Conservation (phyloP, 495 filamentous ascomycete genomes). For the Penicillium paxilli region DNA sequence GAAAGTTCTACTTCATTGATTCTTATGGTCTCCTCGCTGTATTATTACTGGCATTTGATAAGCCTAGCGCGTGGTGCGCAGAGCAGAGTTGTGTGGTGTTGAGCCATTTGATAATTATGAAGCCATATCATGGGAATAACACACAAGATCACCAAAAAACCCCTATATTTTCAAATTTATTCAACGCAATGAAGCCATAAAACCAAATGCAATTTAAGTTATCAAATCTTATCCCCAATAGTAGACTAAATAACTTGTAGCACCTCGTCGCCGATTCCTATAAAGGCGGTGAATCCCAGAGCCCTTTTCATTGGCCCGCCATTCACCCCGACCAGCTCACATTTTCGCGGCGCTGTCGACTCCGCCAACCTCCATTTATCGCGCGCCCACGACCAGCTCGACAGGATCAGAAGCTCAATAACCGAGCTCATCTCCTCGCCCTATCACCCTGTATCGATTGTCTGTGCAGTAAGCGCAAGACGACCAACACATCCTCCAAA, state of each 20-base stretch:
- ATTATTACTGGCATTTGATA: slow-evolving; percentile 10
- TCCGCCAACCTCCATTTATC: slow-evolving; percentile 14
- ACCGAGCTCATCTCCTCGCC: slow-evolving; percentile 4
- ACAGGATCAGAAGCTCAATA: slow-evolving; percentile 6
- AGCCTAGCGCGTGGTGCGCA: not conserved
- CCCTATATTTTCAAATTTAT: too few species aligned
- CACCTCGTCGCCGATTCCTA: not conserved
- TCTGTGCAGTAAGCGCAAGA: not conserved
- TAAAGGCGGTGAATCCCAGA: slow-evolving; percentile 30
- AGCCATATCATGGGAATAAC: not conserved
- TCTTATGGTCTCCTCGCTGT: slow-evolving; percentile 5
- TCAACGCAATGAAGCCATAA: too few species aligned
- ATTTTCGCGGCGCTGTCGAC: slow-evolving; percentile 35
- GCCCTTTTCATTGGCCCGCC: slow-evolving; percentile 23
- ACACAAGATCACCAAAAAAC: too few species aligned
- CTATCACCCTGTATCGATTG: not conserved
- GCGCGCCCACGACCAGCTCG: slow-evolving; percentile 15
- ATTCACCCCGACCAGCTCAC: slow-evolving; percentile 30
- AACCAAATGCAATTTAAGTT: not conserved
- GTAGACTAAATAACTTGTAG: too few species aligned
- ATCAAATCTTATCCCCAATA: not conserved
- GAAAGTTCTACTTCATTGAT: too few species aligned
- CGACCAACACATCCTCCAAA: slow-evolving; percentile 10
- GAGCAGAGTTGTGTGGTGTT: not conserved
- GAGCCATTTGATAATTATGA: not conserved